Percentiles rank a stretch among this genome's conserved stretches.
phyloP scores from a whole-genome alignment of 1,139 yeast species.

The Suhomyces kunorum region DNA sequence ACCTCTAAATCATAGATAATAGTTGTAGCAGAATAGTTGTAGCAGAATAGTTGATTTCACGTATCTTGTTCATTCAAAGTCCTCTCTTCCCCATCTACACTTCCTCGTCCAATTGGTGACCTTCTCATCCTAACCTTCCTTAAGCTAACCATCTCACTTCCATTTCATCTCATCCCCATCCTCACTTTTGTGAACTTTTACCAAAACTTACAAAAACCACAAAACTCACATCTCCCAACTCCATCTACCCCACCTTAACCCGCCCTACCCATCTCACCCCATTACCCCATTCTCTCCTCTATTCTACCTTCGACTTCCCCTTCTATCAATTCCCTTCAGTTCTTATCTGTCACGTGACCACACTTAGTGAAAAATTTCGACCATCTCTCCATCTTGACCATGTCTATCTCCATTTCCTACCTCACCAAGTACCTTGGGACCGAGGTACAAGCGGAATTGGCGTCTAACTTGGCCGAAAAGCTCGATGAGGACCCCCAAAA shows the following conservation, averaged over 20 bases:
- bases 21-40: no score
- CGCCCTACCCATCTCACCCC: neutral
- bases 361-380: conserved; percentile 5
- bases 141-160: no score
- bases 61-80: no score
- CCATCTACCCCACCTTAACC: neutral
- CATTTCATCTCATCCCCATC: no score
- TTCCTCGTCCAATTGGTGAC: no score
- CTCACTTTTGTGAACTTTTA: neutral
- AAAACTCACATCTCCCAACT: neutral
- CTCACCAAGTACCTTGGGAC: conserved; percentile 33
- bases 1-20: no score
- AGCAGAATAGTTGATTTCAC: no score
- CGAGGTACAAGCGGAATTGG: conserved; percentile 29
- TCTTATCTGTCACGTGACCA: conserved; percentile 7
- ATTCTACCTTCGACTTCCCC: no score
- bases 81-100: no score
- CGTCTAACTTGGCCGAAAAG: conserved; percentile 23
- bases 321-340: no score
- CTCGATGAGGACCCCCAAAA: conserved; percentile 21
- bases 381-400: conserved; percentile 5
- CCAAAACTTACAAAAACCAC: neutral
- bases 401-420: conserved; percentile 25
- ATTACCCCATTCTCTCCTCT: no score
- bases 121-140: no score